Evolutionary conservation across 192 early-diverging fungal species (phyloP).

Genomic region (Neocallimastix lanati): DNA sequence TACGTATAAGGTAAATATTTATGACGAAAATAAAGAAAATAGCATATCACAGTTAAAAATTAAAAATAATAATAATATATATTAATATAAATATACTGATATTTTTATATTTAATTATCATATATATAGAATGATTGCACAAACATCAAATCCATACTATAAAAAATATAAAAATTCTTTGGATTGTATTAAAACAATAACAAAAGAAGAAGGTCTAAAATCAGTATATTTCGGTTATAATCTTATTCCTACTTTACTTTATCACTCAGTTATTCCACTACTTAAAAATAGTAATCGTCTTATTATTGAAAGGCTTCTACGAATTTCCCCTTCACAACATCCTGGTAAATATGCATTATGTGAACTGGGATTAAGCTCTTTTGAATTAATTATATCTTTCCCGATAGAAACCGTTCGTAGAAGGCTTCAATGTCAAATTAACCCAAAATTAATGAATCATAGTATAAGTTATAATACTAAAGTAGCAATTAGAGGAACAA

Average conservation of each 20-base stretch:
- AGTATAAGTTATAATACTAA: not conserved
- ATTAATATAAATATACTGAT: too few species aligned
- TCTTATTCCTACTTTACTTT: slow-evolving; percentile 4
- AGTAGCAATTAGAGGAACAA: not conserved
- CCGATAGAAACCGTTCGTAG: slow-evolving; percentile 3
- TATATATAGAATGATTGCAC: not conserved
- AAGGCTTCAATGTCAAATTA: slow-evolving; percentile 1
- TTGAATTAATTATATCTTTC: slow-evolving; percentile 1
- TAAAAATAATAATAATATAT: too few species aligned
- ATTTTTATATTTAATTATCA: too few species aligned
- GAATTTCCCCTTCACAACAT: not conserved
- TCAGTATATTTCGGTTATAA: slow-evolving; percentile 2
- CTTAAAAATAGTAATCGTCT: not conserved
- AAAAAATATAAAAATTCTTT: not conserved
- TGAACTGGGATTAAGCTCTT: not conserved
- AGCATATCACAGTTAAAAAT: too few species aligned
- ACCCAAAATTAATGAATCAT: not conserved
- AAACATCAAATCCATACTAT: not conserved
- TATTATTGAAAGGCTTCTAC: not conserved
- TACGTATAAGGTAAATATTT: not conserved
- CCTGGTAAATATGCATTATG: slow-evolving; percentile 8
- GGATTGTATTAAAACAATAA: not conserved
- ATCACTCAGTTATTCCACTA: not conserved
- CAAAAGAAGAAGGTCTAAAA: not conserved
- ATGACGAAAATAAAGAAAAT: too few species aligned